Evolutionary conservation across 306 rosid genomes (phyloP).

Genomic region (Vigna unguiculata): DNA sequence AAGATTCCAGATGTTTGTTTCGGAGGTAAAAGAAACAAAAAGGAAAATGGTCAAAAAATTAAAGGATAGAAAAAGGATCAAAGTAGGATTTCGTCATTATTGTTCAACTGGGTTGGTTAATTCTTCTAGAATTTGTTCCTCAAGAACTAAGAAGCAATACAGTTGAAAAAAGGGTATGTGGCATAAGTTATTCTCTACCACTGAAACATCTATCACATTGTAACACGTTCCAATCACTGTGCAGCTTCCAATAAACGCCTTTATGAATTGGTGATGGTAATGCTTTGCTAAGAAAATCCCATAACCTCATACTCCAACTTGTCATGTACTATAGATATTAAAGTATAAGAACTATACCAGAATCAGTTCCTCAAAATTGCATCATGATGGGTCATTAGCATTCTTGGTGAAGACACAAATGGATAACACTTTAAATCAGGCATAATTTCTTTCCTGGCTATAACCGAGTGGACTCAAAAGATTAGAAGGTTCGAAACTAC

Average conservation of each 20-base stretch:
- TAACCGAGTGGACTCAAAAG: constrained; percentile 41
- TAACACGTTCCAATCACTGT: constrained; percentile 27
- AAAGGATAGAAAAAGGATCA: constrained; percentile 8
- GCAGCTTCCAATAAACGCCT: constrained; percentile 32
- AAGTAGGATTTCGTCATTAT: constrained; percentile 39
- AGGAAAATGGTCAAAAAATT: constrained; percentile 38
- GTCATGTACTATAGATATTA: constrained; percentile 34
- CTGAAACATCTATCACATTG: constrained; percentile 33
- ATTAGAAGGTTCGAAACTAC: constrained; percentile 40
- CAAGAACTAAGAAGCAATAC: neutral
- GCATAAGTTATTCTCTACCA: constrained; percentile 44
- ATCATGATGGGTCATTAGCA: constrained; percentile 41
- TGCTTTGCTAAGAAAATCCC: constrained; percentile 35
- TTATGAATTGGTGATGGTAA: constrained; percentile 9
- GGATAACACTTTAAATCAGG: constrained; percentile 46
- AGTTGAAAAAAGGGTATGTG: constrained; percentile 5
- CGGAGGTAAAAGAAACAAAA: constrained; percentile 47
- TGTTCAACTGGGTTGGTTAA: constrained; percentile 36
- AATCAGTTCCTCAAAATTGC: constrained; percentile 50
- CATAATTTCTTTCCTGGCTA: constrained; percentile 32
- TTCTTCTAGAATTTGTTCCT: constrained; percentile 39
- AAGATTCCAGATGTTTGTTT: constrained; percentile 63
- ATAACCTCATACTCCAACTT: constrained; percentile 37
- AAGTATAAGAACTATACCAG: constrained; percentile 39
- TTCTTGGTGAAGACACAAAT: constrained; percentile 46